phyloP scores from a whole-genome alignment of 148 eudicot genomes.

The Nepenthes gracilis region DNA sequence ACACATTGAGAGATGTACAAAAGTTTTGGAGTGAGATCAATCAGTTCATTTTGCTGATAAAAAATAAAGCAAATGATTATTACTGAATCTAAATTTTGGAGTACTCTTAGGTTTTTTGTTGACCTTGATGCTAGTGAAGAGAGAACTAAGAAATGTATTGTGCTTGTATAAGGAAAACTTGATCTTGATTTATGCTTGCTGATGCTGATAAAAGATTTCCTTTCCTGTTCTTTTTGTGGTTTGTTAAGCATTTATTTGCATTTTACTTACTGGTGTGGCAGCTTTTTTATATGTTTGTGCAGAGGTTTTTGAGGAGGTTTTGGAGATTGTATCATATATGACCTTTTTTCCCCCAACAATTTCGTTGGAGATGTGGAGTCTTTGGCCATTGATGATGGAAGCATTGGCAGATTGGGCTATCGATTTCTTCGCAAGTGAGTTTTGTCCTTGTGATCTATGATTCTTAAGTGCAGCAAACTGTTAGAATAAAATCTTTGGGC shows the following conservation, averaged over 20 bases:
- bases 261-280: neutral
- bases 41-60: too few relatives aligned
- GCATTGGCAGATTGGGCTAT: conserved; percentile 98
- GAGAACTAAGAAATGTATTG: too few relatives aligned
- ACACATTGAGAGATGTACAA: too few relatives aligned
- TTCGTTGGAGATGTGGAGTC: conserved; percentile 97
- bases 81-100: too few relatives aligned
- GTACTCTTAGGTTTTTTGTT: too few relatives aligned
- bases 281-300: conserved; percentile 11
- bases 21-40: too few relatives aligned
- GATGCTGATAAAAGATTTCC: too few relatives aligned
- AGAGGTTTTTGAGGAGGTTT: conserved; percentile 98
- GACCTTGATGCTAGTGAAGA: too few relatives aligned
- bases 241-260: neutral
- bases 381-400: conserved; percentile 96
- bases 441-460: neutral
- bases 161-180: too few relatives aligned
- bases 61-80: too few relatives aligned
- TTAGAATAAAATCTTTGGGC: too few relatives aligned
- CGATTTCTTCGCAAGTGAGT: conserved; percentile 94
- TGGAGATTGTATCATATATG: conserved; percentile 98
- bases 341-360: conserved; percentile 88
- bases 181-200: too few relatives aligned
- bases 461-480: neutral
- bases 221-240: neutral